phyloP scores from a whole-genome alignment of 1,139 yeast species.

The Candida buenavistaensis region DNA sequence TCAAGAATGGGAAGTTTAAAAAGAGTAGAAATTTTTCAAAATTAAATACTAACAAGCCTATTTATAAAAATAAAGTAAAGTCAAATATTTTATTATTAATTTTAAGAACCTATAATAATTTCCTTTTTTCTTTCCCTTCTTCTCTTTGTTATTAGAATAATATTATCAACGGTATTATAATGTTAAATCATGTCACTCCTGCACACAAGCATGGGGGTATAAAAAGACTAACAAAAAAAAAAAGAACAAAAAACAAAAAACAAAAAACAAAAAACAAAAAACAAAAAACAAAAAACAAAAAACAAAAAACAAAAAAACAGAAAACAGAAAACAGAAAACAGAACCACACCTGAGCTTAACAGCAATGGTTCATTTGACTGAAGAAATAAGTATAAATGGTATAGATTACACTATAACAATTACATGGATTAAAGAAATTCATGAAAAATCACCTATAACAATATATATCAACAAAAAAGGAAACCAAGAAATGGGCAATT shows the following conservation, averaged over 20 bases:
- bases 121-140: no score
- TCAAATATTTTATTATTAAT: no score
- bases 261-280: no score
- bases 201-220: neutral
- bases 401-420: constrained; percentile 11
- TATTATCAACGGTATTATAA: neutral
- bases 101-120: no score
- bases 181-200: constrained; percentile 1
- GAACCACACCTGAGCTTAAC: neutral
- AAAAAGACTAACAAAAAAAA: neutral
- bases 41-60: no score
- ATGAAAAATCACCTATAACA: constrained; percentile 14
- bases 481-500: constrained; percentile 16
- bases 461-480: constrained; percentile 18
- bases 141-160: no score
- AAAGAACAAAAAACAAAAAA: no score
- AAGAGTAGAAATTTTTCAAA: no score
- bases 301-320: neutral
- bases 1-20: no score
- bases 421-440: constrained; percentile 4
- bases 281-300: no score
- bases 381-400: constrained; percentile 7
- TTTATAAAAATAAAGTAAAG: no score
- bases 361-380: constrained; percentile 10
- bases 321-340: neutral